Evolutionary conservation across 2,329 filamentous ascomycete genomes (phyloP).

Genomic region (Stenocarpella maydis): DNA sequence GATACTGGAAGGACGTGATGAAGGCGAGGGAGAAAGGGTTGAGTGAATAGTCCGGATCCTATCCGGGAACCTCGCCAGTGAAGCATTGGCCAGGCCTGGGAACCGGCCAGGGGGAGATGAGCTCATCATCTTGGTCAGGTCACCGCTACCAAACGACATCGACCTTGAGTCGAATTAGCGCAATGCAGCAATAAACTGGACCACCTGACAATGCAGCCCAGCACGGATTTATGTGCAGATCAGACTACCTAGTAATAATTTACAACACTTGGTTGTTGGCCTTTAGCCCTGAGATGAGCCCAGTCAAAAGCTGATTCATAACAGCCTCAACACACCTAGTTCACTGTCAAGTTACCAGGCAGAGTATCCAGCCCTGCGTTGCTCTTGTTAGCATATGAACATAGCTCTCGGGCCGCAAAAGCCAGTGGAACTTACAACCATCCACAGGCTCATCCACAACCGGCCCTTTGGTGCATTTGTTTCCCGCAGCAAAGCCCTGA

Average conservation of each 20-base stretch:
- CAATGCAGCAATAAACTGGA: no score
- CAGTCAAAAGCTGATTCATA: no score
- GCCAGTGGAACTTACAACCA: constrained; percentile 37
- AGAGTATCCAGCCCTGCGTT: constrained; percentile 1
- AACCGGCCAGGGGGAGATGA: no score
- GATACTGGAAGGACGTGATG: constrained; percentile 28
- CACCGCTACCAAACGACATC: no score
- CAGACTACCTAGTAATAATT: no score
- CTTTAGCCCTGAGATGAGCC: no score
- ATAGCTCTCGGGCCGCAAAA: neutral
- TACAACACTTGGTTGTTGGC: no score
- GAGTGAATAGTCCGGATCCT: neutral
- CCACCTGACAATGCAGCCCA: no score
- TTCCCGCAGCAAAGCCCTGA: constrained; percentile 36
- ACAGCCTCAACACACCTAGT: neutral
- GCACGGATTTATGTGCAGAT: no score
- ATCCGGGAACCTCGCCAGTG: neutral
- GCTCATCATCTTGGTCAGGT: no score
- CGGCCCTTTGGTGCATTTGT: constrained; percentile 38
- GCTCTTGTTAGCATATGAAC: neutral
- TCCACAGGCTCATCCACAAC: constrained; percentile 37
- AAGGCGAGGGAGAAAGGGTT: constrained; percentile 23
- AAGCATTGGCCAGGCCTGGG: neutral
- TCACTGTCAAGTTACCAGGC: constrained; percentile 19
- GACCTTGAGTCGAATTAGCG: no score